Conservation (phyloP, 2,329 filamentous ascomycete species). For the Cryphonectria naterciae region DNA sequence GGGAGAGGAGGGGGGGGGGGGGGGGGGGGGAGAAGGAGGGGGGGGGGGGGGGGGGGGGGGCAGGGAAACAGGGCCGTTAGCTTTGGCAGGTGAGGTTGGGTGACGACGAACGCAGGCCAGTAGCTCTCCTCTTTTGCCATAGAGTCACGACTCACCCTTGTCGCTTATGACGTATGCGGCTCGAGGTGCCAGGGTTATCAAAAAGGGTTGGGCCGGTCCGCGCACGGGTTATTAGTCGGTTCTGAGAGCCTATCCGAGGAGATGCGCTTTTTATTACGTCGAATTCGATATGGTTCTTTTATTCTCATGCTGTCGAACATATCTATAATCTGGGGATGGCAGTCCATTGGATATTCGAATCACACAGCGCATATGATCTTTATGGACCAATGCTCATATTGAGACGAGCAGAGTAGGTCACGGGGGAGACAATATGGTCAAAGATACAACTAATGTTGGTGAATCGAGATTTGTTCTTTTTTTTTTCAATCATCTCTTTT, state of each 20-base stretch:
- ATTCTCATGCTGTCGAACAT: not conserved
- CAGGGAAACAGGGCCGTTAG: constrained; percentile 31
- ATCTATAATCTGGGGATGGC: not conserved
- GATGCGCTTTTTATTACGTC: not conserved
- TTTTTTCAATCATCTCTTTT: not conserved
- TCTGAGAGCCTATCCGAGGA: not conserved
- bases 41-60: too few species aligned
- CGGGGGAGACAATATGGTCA: not conserved
- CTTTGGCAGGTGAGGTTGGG: constrained; percentile 11
- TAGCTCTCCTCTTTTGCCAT: not conserved
- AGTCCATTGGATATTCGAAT: not conserved
- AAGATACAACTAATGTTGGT: not conserved
- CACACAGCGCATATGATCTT: not conserved
- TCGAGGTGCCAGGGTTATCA: constrained; percentile 22
- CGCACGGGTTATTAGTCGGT: not conserved
- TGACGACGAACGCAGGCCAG: not conserved
- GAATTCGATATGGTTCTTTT: constrained; percentile 5
- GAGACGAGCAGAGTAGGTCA: not conserved
- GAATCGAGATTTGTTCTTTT: constrained; percentile 15
- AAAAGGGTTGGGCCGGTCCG: constrained; percentile 1
- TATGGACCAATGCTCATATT: not conserved
- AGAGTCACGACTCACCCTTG: constrained; percentile 28
- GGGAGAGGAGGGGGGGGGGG: too few species aligned
- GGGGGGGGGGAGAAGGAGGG: too few species aligned
- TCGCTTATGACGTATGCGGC: constrained; percentile 37